Evolutionary conservation across 306 rosid genomes (phyloP), one percentile per base, ranked within the genome.

Genomic region (Neltuma alba): DNA sequence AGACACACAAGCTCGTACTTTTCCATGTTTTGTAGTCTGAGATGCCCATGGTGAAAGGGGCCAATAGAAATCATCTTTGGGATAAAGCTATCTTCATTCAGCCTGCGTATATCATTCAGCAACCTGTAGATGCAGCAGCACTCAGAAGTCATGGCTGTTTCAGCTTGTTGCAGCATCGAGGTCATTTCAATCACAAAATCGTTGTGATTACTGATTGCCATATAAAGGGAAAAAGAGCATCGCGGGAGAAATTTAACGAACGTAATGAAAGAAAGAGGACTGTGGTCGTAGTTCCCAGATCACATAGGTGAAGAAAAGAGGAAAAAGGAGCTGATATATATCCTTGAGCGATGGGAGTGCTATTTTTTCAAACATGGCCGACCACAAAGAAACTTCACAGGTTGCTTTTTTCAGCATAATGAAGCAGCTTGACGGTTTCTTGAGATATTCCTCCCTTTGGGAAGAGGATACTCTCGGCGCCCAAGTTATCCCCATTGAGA

Each of bases 61-160:
- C 47, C 47, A 42, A 42, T 42, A 11, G 47, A 42, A 42, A 42
- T 15, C 13, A 42, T 15, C 47, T 42, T 42, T 42, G 47, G 47
- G 47, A 15, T 42, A 42, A 42, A 42, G 47, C 15, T 12, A 42
- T 42, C 47, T 42, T 61, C 20, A 23, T 74, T 81, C 21, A 78
- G 50, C 3, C 1, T 74, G 67, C 81, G 81, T 9, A 85, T 27
- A 25, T 14, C 5, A 27, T 21, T 50, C 6, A 85, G 85, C 3
- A 81, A 81, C 67, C 5, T 69, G 52, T 78, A 78, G 64, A 81
- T 81, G 41, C 41, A 37, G 78, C 81, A 74, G 55, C 81, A 75
- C 3, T 85, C 71, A 0, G 0, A 2, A 0, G 28, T 55, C 1
- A 52, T 1, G 0, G 47, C 13, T 31, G 78, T n/a, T 23, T 74